Evolutionary conservation across 805 yeast genomes (phyloP).

Genomic region (Blastobotrys attinorum): DNA sequence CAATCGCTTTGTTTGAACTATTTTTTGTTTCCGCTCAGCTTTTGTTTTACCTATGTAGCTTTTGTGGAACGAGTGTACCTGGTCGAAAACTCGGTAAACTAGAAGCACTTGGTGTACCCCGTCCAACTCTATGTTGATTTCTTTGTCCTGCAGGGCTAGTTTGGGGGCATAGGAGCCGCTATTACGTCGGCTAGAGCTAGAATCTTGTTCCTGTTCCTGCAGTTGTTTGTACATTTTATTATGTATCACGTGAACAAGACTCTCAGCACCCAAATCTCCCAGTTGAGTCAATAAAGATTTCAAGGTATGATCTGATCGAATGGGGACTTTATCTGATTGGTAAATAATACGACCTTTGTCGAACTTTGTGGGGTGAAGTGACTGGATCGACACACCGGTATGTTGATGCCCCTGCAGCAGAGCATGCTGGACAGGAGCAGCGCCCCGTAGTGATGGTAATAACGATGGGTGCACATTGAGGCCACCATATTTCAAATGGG

Average conservation of each 20-base stretch:
- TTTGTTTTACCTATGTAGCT: not conserved
- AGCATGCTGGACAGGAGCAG: slow-evolving; percentile 83
- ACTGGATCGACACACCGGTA: slow-evolving; percentile 87
- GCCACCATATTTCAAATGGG: slow-evolving; percentile 50
- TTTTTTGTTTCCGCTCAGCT: slow-evolving; percentile 1
- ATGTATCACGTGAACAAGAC: slow-evolving; percentile 41
- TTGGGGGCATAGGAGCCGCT: slow-evolving; percentile 61
- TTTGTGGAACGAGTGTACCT: slow-evolving; percentile 12
- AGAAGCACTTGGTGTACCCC: slow-evolving; percentile 32
- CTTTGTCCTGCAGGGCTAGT: slow-evolving; percentile 36
- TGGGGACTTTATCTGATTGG: slow-evolving; percentile 42
- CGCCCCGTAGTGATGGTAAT: slow-evolving; percentile 72
- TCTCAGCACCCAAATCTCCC: slow-evolving; percentile 53
- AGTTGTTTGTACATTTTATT: slow-evolving; percentile 18
- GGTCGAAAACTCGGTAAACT: slow-evolving; percentile 10
- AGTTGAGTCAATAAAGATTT: slow-evolving; percentile 41
- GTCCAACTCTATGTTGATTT: slow-evolving; percentile 41
- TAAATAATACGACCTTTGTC: slow-evolving; percentile 67
- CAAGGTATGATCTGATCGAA: slow-evolving; percentile 39
- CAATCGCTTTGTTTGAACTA: not conserved
- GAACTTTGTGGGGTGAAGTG: slow-evolving; percentile 79
- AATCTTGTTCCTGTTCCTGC: too few species aligned
- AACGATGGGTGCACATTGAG: slow-evolving; percentile 90
- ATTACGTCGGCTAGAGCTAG: too few species aligned
- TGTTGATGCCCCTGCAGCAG: slow-evolving; percentile 49